Base-by-base conservation (phyloP, 2,329 filamentous ascomycete genomes). In the Orbilia blumenaviensis region DNA sequence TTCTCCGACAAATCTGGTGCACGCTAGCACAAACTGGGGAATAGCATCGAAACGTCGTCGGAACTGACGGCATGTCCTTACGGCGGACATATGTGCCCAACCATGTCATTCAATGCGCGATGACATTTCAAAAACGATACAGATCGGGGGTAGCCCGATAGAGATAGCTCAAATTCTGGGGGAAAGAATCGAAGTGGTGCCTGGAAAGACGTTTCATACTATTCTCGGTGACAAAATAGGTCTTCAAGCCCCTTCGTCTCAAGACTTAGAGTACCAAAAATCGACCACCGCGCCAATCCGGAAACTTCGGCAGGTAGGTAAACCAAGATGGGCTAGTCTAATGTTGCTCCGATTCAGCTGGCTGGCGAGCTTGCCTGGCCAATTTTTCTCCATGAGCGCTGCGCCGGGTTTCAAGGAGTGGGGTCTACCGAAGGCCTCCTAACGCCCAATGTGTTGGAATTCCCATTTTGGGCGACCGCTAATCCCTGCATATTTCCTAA, bases 361-460 rank as follows among this genome's bases (percentile, higher is more conserved):
- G 14, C n/a, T 27, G 12, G 25, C 52, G 23, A 2, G 21, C 25
- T 38, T 36, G 18, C 8, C 46, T n/a, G 21, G 18, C 21, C 9
- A 34, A 10, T 32, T 34, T 42, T 50, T 52, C 25, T 52, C n/a
- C 4, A 4, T 25, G 25, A 10, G 7, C 41, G 23, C 56, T 62
- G 56, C 66, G 66, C 66, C 66, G 12, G 32, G 66, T 71, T 71
- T 71, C 66, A 71, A 71, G 66, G 66, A 63, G 56, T 36, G 56
- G 56, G 42, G 34, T 36, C 8, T 27, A 14, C 12, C 44, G 16
- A 27, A 38, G 14, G 34, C 29, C n/a, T 42, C 46, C 56, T 71
- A 71, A 71, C 66, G 44, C 58, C 42, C 6, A 12, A 29, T 71
- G 66, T 63, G 66, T 63, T 71, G 56, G 56, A 38, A 54, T 71